These are phyloP conservation scores for Dalbergia cochinchinensis DNA, from an alignment of 306 rosid genomes.

Conservation along the genomic window DNA sequence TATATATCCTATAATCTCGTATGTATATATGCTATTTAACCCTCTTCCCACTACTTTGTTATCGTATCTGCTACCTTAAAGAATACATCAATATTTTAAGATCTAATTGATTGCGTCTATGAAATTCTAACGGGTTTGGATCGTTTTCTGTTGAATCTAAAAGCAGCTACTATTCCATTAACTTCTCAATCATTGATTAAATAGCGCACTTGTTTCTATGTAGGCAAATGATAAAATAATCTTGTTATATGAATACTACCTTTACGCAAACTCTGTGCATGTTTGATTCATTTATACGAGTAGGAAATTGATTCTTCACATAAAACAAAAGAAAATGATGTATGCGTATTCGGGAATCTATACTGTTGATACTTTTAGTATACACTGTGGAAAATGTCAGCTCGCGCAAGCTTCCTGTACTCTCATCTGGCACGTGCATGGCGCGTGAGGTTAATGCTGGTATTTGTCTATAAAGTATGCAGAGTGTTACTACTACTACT, in stretches of 20 bases:
- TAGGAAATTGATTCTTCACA: neutral
- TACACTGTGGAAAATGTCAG: slow-evolving; percentile 7
- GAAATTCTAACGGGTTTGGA: slow-evolving; percentile 14
- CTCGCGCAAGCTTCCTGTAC: slow-evolving; percentile 24
- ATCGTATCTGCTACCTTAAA: slow-evolving; percentile 3
- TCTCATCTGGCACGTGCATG: slow-evolving; percentile 47
- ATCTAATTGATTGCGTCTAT: neutral
- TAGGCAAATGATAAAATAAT: neutral
- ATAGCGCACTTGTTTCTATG: neutral
- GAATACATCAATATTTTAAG: neutral
- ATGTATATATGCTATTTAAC: neutral
- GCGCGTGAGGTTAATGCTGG: slow-evolving; percentile 37
- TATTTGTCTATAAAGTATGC: slow-evolving; percentile 38
- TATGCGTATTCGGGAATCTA: neutral
- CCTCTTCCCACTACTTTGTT: neutral
- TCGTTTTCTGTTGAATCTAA: slow-evolving; percentile 4
- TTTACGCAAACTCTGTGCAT: neutral
- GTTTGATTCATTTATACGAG: neutral
- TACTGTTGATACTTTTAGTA: slow-evolving; percentile 12
- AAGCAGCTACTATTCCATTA: slow-evolving; percentile 39
- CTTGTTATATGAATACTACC: neutral
- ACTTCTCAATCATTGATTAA: slow-evolving; percentile 31
- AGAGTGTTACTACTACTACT: slow-evolving; percentile 16
- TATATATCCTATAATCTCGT: too few species aligned
- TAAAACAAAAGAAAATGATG: neutral